Evolutionary conservation across 805 yeast species (phyloP), one percentile per base, ranked within the genome.

Genomic region (Saturnispora gosingensis): DNA sequence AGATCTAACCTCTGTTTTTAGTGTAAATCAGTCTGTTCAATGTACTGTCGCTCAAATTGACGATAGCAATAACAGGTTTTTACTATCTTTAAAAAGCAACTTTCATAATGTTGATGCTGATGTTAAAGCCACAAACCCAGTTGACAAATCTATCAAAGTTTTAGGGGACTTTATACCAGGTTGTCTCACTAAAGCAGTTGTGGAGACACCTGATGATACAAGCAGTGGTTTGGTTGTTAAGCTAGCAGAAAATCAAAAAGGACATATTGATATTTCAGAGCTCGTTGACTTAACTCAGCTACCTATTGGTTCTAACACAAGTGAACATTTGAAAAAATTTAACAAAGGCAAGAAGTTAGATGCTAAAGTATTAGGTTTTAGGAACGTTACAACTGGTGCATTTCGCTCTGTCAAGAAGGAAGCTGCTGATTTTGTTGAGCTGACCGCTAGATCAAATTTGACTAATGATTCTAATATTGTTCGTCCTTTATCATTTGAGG

Each of bases 211-310:
- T 36, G 86, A 85, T 63, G 80, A 77, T 32, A 22, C 36, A 13
- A 22, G 30, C 34, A 80, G 87, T 5, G 93, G 87, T 68, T 70
- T 90, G 58, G 82, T 82, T 59, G 85, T 90, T 18, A 76, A 76
- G 47, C 71, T 89, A 45, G 89, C 93, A 49, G 93, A 84, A 54
- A 82, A 85, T 62, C 72, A 81, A 54, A 85, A 79, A 59, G 97
- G 95, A 38, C 78, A 95, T 63, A 68, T 90, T 53, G 95, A 88
- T 59, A 72, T 83, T 16, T 77, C 89, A 16, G 85, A 88, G 66
- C 70, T 85, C 39, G 66, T 70, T 2, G 83, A 79, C 28, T 83
- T 89, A 45, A 67, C 72, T 49, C 81, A 87, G 61, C 65, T 66
- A 20, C 73, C 70, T 53, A 5, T 42, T 16, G 46, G 43, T 27